phyloP scores from a whole-genome alignment of 305 asterid species.

The Vinca major region DNA sequence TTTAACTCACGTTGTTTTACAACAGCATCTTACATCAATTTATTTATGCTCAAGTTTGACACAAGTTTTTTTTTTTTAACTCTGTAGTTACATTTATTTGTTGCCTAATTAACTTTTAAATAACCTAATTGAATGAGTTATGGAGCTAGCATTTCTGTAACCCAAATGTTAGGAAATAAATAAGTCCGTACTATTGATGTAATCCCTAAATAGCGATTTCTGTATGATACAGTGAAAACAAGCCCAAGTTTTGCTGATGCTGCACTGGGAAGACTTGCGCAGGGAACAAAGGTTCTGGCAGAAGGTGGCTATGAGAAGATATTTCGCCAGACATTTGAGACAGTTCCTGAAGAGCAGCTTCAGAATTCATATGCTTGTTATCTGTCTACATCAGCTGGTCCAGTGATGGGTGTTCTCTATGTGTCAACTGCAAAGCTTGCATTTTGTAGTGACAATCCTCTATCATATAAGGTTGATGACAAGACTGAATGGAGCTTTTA shows the following conservation, averaged over 20 bases:
- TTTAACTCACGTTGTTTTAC: not conserved
- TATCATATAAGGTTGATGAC: conserved; percentile 63
- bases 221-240: conserved; percentile 59
- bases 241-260: conserved; percentile 91
- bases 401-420: conserved; percentile 88
- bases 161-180: not conserved
- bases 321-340: conserved; percentile 87
- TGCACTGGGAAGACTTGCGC: conserved; percentile 91
- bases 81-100: not conserved
- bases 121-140: not conserved
- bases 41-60: not conserved
- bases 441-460: conserved; percentile 88
- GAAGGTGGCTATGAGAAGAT: conserved; percentile 98
- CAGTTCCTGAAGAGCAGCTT: no score
- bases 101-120: not conserved
- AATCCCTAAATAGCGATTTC: conserved; percentile 9
- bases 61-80: no score
- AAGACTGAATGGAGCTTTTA: conserved; percentile 95
- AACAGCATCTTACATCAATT: no score
- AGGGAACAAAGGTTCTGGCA: conserved; percentile 89
- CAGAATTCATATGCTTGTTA: conserved; percentile 81
- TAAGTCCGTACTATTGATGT: not conserved
- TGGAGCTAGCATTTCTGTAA: not conserved
- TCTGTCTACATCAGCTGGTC: conserved; percentile 94
- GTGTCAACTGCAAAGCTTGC: conserved; percentile 87